Conservation (phyloP, 2,329 filamentous ascomycete genomes). For the Aspergillus puulaauensis region DNA sequence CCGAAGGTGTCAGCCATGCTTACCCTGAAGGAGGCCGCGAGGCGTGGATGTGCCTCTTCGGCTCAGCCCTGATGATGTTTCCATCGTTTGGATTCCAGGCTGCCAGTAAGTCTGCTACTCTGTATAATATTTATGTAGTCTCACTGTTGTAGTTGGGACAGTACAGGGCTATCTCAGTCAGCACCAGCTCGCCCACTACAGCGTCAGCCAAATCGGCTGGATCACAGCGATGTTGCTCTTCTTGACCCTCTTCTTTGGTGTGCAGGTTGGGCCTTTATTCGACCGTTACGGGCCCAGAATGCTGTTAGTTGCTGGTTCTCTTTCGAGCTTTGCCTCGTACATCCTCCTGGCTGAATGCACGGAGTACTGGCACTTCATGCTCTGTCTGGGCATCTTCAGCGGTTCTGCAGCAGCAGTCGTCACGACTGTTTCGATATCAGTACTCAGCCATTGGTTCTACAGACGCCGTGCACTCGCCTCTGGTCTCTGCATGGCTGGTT, state of each 20-base stretch:
- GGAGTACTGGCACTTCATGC: conserved; percentile 51
- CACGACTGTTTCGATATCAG: conserved; percentile 38
- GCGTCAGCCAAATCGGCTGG: conserved; percentile 50
- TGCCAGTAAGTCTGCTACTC: conserved; percentile 17
- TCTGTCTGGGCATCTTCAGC: conserved; percentile 37
- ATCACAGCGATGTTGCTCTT: conserved; percentile 50
- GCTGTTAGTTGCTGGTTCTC: conserved; percentile 40
- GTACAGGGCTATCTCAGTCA: conserved; percentile 49
- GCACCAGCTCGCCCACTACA: conserved; percentile 46
- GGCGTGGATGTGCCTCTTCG: conserved; percentile 35
- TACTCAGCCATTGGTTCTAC: conserved; percentile 44
- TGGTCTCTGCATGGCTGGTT: conserved; percentile 42
- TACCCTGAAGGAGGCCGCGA: conserved; percentile 33
- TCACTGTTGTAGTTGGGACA: conserved; percentile 40
- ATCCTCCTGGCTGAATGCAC: conserved; percentile 49
- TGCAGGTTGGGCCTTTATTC: conserved; percentile 51
- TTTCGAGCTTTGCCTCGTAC: conserved; percentile 41
- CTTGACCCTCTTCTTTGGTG: conserved; percentile 45
- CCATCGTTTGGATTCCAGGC: conserved; percentile 50
- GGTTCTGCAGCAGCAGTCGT: conserved; percentile 36
- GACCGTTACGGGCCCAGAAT: conserved; percentile 48
- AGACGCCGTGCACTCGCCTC: conserved; percentile 37
- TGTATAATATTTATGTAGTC: no score
- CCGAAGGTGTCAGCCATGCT: conserved; percentile 12
- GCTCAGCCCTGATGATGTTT: conserved; percentile 37